Percentiles rank a stretch among this genome's conserved stretches.
These are phyloP conservation scores for Copromyces sp. DNA, from an alignment of 495 filamentous ascomycete species.

Conservation along the genomic window DNA sequence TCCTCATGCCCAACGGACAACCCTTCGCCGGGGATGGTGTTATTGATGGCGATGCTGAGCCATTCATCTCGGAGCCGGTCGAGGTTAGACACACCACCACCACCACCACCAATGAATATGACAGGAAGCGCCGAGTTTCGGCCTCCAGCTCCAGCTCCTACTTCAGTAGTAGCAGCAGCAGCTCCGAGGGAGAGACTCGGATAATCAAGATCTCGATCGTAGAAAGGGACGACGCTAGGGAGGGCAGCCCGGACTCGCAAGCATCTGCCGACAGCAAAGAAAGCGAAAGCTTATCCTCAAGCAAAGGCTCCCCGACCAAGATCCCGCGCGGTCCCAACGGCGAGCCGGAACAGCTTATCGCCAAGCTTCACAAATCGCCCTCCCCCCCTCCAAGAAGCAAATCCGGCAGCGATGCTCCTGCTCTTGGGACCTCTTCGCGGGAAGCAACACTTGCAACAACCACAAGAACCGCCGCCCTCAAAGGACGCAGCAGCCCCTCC, in stretches of 20 bases:
- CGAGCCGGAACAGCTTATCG: no score
- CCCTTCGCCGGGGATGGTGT: not conserved
- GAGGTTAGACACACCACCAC: not conserved
- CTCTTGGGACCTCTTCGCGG: not conserved
- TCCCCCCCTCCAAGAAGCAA: no score
- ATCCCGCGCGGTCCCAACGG: no score
- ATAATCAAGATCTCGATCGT: constrained; percentile 15
- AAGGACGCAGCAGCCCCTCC: not conserved
- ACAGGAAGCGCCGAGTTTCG: constrained; percentile 16
- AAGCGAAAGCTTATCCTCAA: not conserved
- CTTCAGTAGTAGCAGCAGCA: constrained; percentile 1
- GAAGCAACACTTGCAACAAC: not conserved
- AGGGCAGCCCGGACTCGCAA: not conserved
- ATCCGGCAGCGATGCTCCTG: not conserved
- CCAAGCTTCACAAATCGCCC: no score
- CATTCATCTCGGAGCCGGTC: not conserved
- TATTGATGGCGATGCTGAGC: not conserved
- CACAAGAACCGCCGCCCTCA: not conserved
- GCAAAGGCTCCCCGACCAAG: not conserved
- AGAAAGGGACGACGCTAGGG: not conserved
- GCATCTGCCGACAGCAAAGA: not conserved
- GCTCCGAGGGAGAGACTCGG: constrained; percentile 4
- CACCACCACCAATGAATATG: constrained; percentile 1
- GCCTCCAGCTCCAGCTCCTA: not conserved
- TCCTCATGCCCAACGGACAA: not conserved